A percentile compares a stretch with the other conserved stretches of the same genome.
Conservation (phyloP, 129 eudicot genomes). For the Rutidosis leptorrhynchoides region DNA sequence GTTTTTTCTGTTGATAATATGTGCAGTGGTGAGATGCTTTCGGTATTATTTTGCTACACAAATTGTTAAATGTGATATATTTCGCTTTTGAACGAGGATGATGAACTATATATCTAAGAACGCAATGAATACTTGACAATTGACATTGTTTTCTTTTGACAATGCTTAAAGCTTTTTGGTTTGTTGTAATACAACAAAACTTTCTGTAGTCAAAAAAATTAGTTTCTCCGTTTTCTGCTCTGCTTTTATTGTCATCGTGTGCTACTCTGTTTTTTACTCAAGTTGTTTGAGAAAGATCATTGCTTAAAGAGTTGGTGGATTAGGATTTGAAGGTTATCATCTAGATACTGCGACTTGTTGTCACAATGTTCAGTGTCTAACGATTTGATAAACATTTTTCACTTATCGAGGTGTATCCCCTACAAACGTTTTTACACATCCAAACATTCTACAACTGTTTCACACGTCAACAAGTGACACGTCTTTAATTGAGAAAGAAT, state of each 20-base stretch:
- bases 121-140: not conserved
- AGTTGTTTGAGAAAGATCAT: not conserved
- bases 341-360: not conserved
- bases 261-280: not conserved
- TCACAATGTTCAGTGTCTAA: not conserved
- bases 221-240: not conserved
- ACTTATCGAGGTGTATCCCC: not conserved
- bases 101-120: not conserved
- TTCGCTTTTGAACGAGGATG: too few relatives aligned
- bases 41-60: not conserved
- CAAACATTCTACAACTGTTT: not conserved
- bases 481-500: not conserved
- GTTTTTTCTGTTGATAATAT: not conserved
- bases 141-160: not conserved
- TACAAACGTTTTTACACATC: not conserved
- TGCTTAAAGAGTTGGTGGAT: not conserved
- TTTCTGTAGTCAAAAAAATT: not conserved
- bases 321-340: not conserved
- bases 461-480: not conserved
- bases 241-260: not conserved
- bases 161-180: not conserved
- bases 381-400: not conserved
- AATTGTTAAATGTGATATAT: not conserved
- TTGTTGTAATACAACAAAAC: not conserved
- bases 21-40: not conserved